A percentile compares a stretch with the other conserved stretches of the same genome.
These are phyloP conservation scores for Penicillium sp. DNA, from an alignment of 2,329 filamentous ascomycete genomes.

Conservation along the genomic window DNA sequence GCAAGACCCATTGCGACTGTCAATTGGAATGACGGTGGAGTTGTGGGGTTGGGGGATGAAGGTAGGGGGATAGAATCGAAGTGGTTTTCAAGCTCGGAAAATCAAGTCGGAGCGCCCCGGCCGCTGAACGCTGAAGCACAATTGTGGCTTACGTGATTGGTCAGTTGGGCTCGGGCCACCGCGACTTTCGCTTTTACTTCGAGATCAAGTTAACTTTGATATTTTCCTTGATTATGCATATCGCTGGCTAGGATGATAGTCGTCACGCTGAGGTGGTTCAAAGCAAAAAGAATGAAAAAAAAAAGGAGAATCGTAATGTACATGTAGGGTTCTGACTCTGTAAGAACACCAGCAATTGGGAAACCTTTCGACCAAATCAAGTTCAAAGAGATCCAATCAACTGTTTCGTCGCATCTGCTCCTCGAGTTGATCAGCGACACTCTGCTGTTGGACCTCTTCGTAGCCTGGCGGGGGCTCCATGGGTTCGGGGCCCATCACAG, in stretches of 20 bases:
- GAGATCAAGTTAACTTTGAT: too few relatives aligned
- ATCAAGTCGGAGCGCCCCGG: slow-evolving; percentile 41
- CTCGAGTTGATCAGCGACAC: slow-evolving; percentile 68
- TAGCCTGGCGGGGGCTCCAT: slow-evolving; percentile 83
- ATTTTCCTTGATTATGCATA: too few relatives aligned
- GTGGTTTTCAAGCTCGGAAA: slow-evolving; percentile 36
- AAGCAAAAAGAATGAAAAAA: too few relatives aligned
- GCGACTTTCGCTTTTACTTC: too few relatives aligned
- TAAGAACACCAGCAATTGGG: neutral
- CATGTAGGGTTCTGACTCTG: neutral
- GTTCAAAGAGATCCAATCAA: slow-evolving; percentile 10
- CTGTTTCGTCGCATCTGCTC: slow-evolving; percentile 42
- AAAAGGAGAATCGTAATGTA: neutral
- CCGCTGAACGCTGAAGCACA: slow-evolving; percentile 35
- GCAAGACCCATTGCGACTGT: slow-evolving; percentile 55
- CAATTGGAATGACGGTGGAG: slow-evolving; percentile 29
- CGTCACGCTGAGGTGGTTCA: too few relatives aligned
- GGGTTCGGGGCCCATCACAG: slow-evolving; percentile 38
- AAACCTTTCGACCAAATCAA: neutral
- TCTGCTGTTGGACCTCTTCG: slow-evolving; percentile 81
- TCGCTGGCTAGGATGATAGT: too few relatives aligned
- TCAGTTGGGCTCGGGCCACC: slow-evolving; percentile 9
- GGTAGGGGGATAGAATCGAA: slow-evolving; percentile 29
- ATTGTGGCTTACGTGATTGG: slow-evolving; percentile 42
- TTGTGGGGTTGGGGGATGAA: slow-evolving; percentile 18